Evolutionary conservation across 202 grass and related monocot species (phyloP).

Genomic region (Panicum hallii): DNA sequence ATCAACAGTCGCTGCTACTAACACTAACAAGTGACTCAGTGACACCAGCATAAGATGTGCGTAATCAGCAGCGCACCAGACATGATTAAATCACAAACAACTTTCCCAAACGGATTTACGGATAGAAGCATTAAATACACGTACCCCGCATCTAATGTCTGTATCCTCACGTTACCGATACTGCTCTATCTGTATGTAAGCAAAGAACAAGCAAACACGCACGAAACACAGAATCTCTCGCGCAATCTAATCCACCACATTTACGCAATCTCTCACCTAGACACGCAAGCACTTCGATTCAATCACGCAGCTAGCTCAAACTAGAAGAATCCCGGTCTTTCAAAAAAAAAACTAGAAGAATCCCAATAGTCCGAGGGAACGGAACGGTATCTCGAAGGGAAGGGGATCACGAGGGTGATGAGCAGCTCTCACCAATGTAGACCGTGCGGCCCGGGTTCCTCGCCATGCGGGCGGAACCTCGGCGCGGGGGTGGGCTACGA

Average conservation of each 20-base stretch:
- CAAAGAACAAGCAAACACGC: neutral
- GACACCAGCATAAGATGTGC: neutral
- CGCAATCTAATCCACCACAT: neutral
- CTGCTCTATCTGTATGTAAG: neutral
- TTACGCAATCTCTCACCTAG: neutral
- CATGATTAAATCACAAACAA: neutral
- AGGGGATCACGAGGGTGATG: neutral
- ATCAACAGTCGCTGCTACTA: too few relatives aligned
- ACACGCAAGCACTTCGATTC: neutral
- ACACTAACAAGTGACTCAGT: too few relatives aligned
- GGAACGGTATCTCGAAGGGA: neutral
- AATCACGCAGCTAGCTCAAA: neutral
- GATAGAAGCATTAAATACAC: neutral
- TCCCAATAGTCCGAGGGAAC: neutral
- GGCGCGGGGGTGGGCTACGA: neutral
- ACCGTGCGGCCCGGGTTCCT: conserved; percentile 46
- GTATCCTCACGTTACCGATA: neutral
- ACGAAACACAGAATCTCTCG: neutral
- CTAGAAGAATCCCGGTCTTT: neutral
- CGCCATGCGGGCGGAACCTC: conserved; percentile 44
- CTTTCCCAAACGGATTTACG: neutral
- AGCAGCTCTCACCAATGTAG: conserved; percentile 50
- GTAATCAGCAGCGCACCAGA: neutral
- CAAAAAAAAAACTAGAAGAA: too few relatives aligned
- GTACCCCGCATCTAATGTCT: neutral